A percentile compares a stretch with the other conserved stretches of the same genome.
Evolutionary conservation across 352 stramenopile species (phyloP).

Genomic region (Elongisporangium undulatum): DNA sequence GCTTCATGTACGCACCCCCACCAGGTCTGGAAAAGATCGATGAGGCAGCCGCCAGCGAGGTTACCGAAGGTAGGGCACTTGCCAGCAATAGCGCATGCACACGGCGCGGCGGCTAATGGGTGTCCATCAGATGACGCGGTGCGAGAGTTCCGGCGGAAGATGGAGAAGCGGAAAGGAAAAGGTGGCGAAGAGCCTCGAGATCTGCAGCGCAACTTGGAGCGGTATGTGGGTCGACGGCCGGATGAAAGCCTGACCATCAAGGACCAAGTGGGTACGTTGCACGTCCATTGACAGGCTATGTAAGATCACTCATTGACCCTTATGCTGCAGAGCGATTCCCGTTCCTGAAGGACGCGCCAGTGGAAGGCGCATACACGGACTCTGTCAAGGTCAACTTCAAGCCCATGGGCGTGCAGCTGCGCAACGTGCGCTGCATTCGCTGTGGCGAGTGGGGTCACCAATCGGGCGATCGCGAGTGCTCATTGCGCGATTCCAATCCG

Average conservation of each 20-base stretch:
- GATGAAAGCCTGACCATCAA: slow-evolving; percentile 78
- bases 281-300: neutral
- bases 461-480: slow-evolving; percentile 81
- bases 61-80: slow-evolving; percentile 19
- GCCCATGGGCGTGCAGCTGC: slow-evolving; percentile 72
- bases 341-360: slow-evolving; percentile 85
- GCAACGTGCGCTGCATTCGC: slow-evolving; percentile 81
- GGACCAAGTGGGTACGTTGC: slow-evolving; percentile 53
- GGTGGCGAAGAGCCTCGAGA: slow-evolving; percentile 11
- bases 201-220: slow-evolving; percentile 50
- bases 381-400: slow-evolving; percentile 87
- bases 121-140: slow-evolving; percentile 45
- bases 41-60: slow-evolving; percentile 10
- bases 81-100: too few relatives aligned
- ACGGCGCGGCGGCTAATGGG: too few relatives aligned
- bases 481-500: slow-evolving; percentile 66
- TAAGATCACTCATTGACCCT: neutral
- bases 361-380: slow-evolving; percentile 80
- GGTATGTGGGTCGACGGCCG: slow-evolving; percentile 60
- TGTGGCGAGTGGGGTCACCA: slow-evolving; percentile 83
- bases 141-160: slow-evolving; percentile 54
- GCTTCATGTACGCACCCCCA: slow-evolving; percentile 72
- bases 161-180: slow-evolving; percentile 25
- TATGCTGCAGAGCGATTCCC: slow-evolving; percentile 64
- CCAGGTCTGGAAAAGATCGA: slow-evolving; percentile 55